Evolutionary conservation across 2,329 filamentous ascomycete species (phyloP).

Genomic region (Aphanocladium album): DNA sequence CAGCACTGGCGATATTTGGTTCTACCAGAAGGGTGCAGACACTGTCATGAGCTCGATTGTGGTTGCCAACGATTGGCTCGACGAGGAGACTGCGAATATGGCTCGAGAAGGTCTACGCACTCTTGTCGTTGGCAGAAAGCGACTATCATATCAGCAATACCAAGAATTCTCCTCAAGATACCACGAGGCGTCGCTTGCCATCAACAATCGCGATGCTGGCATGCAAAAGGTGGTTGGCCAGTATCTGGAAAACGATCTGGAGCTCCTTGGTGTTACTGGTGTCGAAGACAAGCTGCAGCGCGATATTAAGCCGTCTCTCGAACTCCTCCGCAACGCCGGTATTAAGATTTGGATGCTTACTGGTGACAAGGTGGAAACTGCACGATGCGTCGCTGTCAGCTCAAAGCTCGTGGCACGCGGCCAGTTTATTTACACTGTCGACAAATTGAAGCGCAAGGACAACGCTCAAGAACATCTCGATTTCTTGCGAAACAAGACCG

Average conservation of each 20-base stretch:
- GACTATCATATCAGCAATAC: constrained; percentile 73
- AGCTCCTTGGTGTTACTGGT: constrained; percentile 93
- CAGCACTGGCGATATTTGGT: constrained; percentile 80
- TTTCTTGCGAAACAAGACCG: constrained; percentile 80
- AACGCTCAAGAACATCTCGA: constrained; percentile 83
- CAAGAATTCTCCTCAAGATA: constrained; percentile 71
- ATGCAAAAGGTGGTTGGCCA: constrained; percentile 77
- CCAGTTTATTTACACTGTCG: constrained; percentile 92
- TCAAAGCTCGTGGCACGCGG: constrained; percentile 90
- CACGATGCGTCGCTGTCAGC: constrained; percentile 90
- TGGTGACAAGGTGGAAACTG: constrained; percentile 96
- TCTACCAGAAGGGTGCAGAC: constrained; percentile 97
- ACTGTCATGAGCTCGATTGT: constrained; percentile 98
- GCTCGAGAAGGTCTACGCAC: constrained; percentile 92
- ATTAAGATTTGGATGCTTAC: constrained; percentile 99
- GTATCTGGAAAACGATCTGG: constrained; percentile 80
- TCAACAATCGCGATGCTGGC: constrained; percentile 72
- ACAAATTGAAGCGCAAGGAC: constrained; percentile 77
- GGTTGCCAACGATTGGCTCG: constrained; percentile 93
- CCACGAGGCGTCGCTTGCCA: constrained; percentile 72
- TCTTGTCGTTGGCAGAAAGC: constrained; percentile 89
- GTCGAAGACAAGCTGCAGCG: constrained; percentile 96
- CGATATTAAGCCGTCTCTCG: constrained; percentile 91
- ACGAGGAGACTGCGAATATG: constrained; percentile 99
- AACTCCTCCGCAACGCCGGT: constrained; percentile 90